Base-by-base conservation (phyloP, 148 eudicot genomes). In the Amaranthus palmeri region DNA sequence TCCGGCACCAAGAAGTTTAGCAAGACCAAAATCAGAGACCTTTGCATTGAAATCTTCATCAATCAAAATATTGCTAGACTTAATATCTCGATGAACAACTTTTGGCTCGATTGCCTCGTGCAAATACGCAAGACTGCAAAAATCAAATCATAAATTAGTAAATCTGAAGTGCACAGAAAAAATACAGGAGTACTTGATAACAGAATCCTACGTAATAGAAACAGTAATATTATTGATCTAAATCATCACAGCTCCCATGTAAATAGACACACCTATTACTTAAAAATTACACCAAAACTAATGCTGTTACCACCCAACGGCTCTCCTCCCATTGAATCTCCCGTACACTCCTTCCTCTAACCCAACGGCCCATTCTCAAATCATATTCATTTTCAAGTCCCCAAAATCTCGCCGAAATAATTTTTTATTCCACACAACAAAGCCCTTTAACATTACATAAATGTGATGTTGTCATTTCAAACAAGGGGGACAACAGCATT, bases 21-120 rank as follows among this genome's bases (percentile, higher is more conserved):
- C 93, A 4, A 89, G 67, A 68, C 93, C 93, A 78, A 89, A 89
- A 79, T 89, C 93, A 18, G 93, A 89, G 6, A 89, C 90, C 77
- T 89, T 89, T 58, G 93, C 81, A 40, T 85, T 83, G 82, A 85
- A 89, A 65, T 80, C 85, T 51, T 82, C 86, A 75, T 83, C 87
- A 61, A 89, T 85, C 79, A 89, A 77, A 68, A 89, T 89, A 75
- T 89, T 89, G 87, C 93, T 89, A 4, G 93, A 89, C 71, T 89
- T 89, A 52, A 89, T 83, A 79, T 89, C 93, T 25, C 93, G 87
- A 66, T 89, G 93, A 44, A 89, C 93, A 70, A 89, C 93, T 77
- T 89, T 89, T 25, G 93, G 93, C 85, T 89, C 93, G 67, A 89
- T 85, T 54, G 88, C 93, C 74, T 89, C 93, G 4, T 89, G 93